Conservation (phyloP, 2,329 filamentous ascomycete genomes). For the Microsporum audouinii region DNA sequence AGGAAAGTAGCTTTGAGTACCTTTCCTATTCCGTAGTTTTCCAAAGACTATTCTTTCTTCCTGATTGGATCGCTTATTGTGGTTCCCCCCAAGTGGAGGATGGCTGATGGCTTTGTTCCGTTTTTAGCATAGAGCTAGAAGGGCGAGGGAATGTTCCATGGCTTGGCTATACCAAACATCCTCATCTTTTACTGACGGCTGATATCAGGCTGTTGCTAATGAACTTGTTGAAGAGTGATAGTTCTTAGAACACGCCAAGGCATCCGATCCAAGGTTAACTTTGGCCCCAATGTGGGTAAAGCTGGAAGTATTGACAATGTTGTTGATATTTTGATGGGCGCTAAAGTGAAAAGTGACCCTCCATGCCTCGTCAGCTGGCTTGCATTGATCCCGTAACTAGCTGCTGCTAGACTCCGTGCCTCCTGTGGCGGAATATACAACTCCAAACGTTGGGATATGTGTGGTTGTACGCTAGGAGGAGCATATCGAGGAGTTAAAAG, state of each 20-base stretch:
- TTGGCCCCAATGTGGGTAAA: background rate
- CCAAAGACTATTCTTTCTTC: no score
- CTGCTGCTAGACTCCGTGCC: background rate
- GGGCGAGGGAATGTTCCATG: background rate
- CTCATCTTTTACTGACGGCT: background rate
- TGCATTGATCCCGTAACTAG: background rate
- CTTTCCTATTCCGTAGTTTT: background rate
- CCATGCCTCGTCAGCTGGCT: background rate
- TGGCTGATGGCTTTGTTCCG: constrained; percentile 1
- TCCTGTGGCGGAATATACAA: background rate
- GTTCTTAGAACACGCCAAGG: background rate
- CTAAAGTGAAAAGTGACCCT: background rate
- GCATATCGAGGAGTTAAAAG: background rate
- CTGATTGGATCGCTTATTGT: background rate
- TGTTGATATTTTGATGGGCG: background rate
- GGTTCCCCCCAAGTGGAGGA: background rate
- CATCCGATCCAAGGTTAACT: background rate
- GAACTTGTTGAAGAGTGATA: background rate
- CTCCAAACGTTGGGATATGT: background rate
- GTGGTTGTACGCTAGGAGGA: background rate
- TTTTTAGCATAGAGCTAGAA: background rate
- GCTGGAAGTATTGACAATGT: background rate
- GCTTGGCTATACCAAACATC: background rate
- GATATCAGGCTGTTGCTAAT: background rate
- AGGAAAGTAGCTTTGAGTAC: background rate